These are phyloP conservation scores for Bryum argenteum DNA, from an alignment of 225 moss, liverwort and hornwort genomes.

Conservation along the genomic window DNA sequence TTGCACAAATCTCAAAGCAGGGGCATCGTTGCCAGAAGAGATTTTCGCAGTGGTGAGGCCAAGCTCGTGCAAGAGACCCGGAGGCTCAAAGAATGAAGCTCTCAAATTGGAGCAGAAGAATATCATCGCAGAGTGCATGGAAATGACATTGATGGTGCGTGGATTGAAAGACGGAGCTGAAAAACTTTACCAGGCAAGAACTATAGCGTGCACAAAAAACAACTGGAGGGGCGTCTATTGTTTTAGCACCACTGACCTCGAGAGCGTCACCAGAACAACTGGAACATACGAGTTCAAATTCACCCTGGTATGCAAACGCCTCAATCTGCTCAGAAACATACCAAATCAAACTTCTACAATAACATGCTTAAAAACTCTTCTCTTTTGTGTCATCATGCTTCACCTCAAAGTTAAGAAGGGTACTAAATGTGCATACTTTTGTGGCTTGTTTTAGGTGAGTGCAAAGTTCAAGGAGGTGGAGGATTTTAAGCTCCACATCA, in stretches of 20 bases:
- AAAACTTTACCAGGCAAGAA: slow-evolving; percentile 22
- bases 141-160: slow-evolving; percentile 37
- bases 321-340: no score
- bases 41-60: slow-evolving; percentile 48
- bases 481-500: no score
- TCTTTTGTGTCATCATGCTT: no score
- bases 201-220: slow-evolving; percentile 15
- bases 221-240: slow-evolving; percentile 46
- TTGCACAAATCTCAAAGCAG: slow-evolving; percentile 26
- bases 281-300: slow-evolving; percentile 43
- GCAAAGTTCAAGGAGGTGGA: no score
- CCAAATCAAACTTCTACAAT: not conserved
- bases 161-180: slow-evolving; percentile 10
- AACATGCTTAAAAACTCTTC: not conserved
- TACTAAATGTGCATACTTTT: not conserved
- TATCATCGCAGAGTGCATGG: slow-evolving; percentile 37
- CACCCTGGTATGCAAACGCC: slow-evolving; percentile 23
- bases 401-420: no score
- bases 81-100: not conserved
- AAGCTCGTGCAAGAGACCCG: slow-evolving; percentile 1
- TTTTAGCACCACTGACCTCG: slow-evolving; percentile 30
- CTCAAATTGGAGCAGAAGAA: slow-evolving; percentile 35
- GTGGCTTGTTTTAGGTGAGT: no score
- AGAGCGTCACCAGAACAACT: slow-evolving; percentile 22
- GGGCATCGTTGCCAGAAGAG: slow-evolving; percentile 30